Evolutionary conservation across 1,284 basidiomycete genomes (phyloP), one percentile per base, ranked within the genome.

Genomic region (Entoloma clypeatum): DNA sequence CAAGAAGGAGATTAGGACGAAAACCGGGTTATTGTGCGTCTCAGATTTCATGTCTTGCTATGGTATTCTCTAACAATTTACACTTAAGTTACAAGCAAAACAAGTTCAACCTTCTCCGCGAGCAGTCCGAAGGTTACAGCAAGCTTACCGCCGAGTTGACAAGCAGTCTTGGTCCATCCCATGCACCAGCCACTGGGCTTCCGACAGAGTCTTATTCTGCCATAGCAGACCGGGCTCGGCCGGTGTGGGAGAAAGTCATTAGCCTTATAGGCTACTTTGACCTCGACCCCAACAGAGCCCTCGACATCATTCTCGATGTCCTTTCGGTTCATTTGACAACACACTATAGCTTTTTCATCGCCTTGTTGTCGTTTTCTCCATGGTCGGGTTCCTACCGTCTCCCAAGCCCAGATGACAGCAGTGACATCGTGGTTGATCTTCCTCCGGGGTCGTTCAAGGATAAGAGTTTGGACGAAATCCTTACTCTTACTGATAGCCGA

Each of bases 81-180:
- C 35, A n/a, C 18, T 52, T 36, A 54, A 90, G 86, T 65, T 99
- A 95, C 75, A 97, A 95, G 63, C 96, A 99, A 63, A 93, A 93
- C 66, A 98, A 97, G 64, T 97, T 93, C 72, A 99, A 99, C 57
- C 77, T 99, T 23, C 76, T 98, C 7, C 86, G 96, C 28, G 96
- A 99, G 66, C 92, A 96, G 53, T 94, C 92, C 1, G 94, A 99
- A 69, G 96, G 96, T 4, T 99, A 93, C 67, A 90, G 91, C 55
- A 93, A 94, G 57, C 78, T 99, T 24, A 80, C 87, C 22, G 81
- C 86, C 7, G 91, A 94, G 57, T 68, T 98, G 28, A 82, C 91
- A 7, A 82, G 81, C 41, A 81, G 79, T 50, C 68, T 93, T 36
- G 88, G 88, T 4, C 80, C 83, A 17, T 66, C 87, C 8, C 81